Conservation (phyloP, 1,284 basidiomycete species). For the Puccinia horiana region DNA sequence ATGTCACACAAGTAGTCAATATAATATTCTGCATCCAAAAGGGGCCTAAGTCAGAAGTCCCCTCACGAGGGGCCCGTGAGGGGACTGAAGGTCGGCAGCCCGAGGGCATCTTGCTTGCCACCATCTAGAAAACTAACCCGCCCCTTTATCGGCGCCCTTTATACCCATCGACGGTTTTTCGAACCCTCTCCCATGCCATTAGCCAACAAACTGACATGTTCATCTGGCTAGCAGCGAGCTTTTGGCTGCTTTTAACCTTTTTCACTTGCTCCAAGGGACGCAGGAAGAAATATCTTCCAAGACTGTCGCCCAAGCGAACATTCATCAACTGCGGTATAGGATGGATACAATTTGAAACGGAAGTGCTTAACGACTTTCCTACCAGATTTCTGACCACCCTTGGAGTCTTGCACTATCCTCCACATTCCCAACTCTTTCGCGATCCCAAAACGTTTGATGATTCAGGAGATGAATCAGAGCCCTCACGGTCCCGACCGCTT, state of each 20-base stretch:
- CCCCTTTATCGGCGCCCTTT: too few species aligned
- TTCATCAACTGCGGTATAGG: conserved; percentile 17
- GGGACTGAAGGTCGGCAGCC: too few species aligned
- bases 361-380: conserved; percentile 15
- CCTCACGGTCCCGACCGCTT: not conserved
- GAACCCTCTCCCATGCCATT: not conserved
- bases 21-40: too few species aligned
- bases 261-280: conserved; percentile 3
- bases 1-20: too few species aligned
- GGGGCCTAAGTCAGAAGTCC: too few species aligned
- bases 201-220: not conserved
- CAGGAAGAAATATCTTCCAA: conserved; percentile 11
- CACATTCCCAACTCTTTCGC: not conserved
- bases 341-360: conserved; percentile 25
- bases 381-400: not conserved
- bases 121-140: too few species aligned
- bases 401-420: conserved; percentile 12
- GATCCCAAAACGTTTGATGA: conserved; percentile 39
- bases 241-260: not conserved
- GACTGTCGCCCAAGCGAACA: not conserved
- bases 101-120: too few species aligned
- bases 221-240: conserved; percentile 9
- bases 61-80: too few species aligned
- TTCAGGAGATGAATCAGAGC: conserved; percentile 13
- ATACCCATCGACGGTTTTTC: not conserved